These are phyloP conservation scores for Dittrichia graveolens DNA, from an alignment of 129 eudicot species.

Conservation along the genomic window DNA sequence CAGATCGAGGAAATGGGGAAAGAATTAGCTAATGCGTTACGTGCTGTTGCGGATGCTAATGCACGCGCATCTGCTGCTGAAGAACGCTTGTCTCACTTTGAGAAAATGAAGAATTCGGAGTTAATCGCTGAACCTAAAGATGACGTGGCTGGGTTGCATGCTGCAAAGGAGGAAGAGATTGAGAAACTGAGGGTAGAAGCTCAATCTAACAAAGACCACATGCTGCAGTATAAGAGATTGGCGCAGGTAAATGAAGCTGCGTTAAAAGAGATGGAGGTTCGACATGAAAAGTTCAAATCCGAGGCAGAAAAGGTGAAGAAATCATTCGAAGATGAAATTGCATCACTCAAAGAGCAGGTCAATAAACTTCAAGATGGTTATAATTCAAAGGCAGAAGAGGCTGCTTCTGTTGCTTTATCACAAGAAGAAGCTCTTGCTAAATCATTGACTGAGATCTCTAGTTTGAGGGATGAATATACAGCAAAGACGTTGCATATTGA, in stretches of 20 bases:
- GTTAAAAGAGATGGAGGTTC: constrained; percentile 72
- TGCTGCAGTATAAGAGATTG: constrained; percentile 86
- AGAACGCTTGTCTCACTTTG: constrained; percentile 71
- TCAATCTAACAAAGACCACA: constrained; percentile 67
- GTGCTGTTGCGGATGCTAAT: constrained; percentile 72
- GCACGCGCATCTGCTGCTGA: constrained; percentile 82
- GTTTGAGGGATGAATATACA: constrained; percentile 60
- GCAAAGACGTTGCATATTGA: constrained; percentile 49
- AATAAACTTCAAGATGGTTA: constrained; percentile 67
- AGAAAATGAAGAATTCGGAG: constrained; percentile 43
- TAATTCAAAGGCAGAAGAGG: constrained; percentile 62
- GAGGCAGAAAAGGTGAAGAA: constrained; percentile 73
- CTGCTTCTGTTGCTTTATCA: constrained; percentile 57
- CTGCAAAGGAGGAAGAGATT: constrained; percentile 52
- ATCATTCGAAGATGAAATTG: constrained; percentile 67
- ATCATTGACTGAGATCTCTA: constrained; percentile 56
- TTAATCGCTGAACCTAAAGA: constrained; percentile 45
- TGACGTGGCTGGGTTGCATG: constrained; percentile 35
- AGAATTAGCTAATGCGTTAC: constrained; percentile 66
- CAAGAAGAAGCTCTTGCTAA: constrained; percentile 74
- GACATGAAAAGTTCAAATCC: constrained; percentile 57
- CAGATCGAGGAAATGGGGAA: constrained; percentile 75
- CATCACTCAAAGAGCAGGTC: constrained; percentile 57
- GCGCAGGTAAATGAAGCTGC: constrained; percentile 90
- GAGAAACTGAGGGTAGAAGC: constrained; percentile 64